Evolutionary conservation across 2,329 filamentous ascomycete genomes (phyloP), one percentile per base, ranked within the genome.

Genomic region (Trichoderma brevicompactum): DNA sequence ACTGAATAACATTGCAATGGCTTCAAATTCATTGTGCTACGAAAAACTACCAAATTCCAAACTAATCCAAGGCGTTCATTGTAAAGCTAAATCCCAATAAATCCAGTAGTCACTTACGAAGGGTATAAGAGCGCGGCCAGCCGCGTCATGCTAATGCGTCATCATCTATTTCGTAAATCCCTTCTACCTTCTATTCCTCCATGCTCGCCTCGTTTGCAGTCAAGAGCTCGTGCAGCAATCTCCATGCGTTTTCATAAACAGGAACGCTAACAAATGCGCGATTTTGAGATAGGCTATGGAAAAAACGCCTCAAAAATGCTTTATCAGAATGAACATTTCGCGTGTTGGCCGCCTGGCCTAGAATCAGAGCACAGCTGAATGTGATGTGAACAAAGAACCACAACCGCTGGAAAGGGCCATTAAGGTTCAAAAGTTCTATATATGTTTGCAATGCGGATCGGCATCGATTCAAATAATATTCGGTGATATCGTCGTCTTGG

Each of bases 331-430:
- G n/a, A n/a, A 43, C 19, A 12, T 52, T 60, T 34, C 43, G 32
- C 12, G 43, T 40, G 2, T 48, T 49, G 3, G 56, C 56, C 19
- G 56, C 56, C 15, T 46, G 56, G 43, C 56, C 56, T 2, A 60
- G 3, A 17, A 60, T 60, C 34, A 60, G 56, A 28, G 56, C 56
- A 7, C 56, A 43, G n/a, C 58, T 62, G 38, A 43, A 62, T 36
- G 58, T 52, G 34, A 61, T 61, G 23, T 61, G 58, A 50, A 61
- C 58, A 32, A 61, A 61, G 7, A 50, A 61, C 58, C 58, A 61
- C 6, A 61, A 46, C 7, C 44, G n/a, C 12, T 61, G 44, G 43
- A 61, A 60, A 17, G 58, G 34, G 1, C 44, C 58, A 2, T 61
- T 60, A 32, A 60, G 28, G 3, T n/a, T 40, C 13, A 60, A 10